phyloP scores from a whole-genome alignment of 371 early-diverging fungal species.

The Apophysomyces variabilis region DNA sequence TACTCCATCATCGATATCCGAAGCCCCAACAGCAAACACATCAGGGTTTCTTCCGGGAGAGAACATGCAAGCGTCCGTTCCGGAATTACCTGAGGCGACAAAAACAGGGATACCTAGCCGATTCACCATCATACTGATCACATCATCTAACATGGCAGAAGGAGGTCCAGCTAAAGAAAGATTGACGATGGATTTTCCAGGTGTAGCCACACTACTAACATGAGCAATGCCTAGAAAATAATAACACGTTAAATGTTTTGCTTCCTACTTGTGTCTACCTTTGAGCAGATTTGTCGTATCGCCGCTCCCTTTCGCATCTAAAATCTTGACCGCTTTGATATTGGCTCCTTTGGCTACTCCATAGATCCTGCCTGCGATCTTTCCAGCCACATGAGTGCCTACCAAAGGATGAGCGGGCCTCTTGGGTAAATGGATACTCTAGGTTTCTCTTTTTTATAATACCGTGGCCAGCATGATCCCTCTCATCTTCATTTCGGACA shows the following conservation, averaged over 20 bases:
- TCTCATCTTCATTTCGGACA: constrained; percentile 28
- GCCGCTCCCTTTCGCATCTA: constrained; percentile 21
- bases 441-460: not conserved
- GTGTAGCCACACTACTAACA: constrained; percentile 31
- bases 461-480: constrained; percentile 45
- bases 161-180: constrained; percentile 64
- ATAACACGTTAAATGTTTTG: constrained; percentile 34
- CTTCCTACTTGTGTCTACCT: not conserved
- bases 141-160: constrained; percentile 36
- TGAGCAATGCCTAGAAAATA: constrained; percentile 33
- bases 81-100: constrained; percentile 78
- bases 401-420: no score
- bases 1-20: constrained; percentile 44
- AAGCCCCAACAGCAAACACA: constrained; percentile 75
- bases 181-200: constrained; percentile 49
- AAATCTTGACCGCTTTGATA: constrained; percentile 63
- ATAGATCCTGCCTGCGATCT: constrained; percentile 57
- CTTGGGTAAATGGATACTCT: no score
- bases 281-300: not conserved
- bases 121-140: constrained; percentile 54
- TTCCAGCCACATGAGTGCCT: constrained; percentile 65
- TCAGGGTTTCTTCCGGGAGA: constrained; percentile 66
- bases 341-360: constrained; percentile 55
- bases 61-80: constrained; percentile 67
- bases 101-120: constrained; percentile 44